These are phyloP conservation scores for Lentinus tigrinus DNA, from an alignment of 768 basidiomycete species.

Conservation along the genomic window DNA sequence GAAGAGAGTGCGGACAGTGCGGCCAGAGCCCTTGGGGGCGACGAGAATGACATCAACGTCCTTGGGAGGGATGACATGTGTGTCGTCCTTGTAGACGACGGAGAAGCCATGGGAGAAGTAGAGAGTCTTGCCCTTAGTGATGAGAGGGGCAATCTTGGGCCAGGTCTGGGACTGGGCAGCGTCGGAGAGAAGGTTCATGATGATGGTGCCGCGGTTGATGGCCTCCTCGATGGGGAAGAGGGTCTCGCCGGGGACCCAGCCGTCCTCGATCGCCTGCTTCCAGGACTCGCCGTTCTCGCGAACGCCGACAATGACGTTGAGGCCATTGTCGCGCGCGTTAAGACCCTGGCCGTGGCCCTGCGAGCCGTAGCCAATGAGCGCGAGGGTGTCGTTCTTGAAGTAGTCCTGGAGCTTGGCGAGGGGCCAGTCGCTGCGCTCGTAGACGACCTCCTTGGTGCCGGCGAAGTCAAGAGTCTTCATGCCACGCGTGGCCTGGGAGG, in stretches of 20 bases:
- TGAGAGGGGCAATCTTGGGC: constrained; percentile 84
- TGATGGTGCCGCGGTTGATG: constrained; percentile 92
- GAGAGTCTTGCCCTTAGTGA: constrained; percentile 99
- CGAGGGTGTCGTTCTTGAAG: constrained; percentile 99
- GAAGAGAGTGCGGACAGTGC: constrained; percentile 99
- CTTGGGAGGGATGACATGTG: constrained; percentile 84
- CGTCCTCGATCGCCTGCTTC: constrained; percentile 93
- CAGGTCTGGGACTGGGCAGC: constrained; percentile 99
- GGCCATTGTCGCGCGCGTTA: constrained; percentile 98
- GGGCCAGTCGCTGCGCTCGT: constrained; percentile 98
- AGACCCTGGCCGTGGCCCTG: constrained; percentile 98
- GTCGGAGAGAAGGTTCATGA: constrained; percentile 99
- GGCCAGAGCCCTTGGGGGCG: constrained; percentile 97
- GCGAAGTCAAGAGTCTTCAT: constrained; percentile 97
- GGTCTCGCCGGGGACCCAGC: constrained; percentile 97
- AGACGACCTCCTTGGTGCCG: constrained; percentile 89
- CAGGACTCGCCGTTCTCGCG: constrained; percentile 96
- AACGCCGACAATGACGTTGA: constrained; percentile 98
- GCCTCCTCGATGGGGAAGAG: constrained; percentile 99
- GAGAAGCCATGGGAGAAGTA: constrained; percentile 99
- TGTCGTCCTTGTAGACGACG: constrained; percentile 96
- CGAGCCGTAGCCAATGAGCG: constrained; percentile 98
- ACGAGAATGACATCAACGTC: constrained; percentile 99
- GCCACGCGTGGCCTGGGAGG: constrained; percentile 61
- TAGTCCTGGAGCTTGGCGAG: constrained; percentile 97